Conservation (phyloP, 2,329 filamentous ascomycete species). For the Botrytis cinerea region DNA sequence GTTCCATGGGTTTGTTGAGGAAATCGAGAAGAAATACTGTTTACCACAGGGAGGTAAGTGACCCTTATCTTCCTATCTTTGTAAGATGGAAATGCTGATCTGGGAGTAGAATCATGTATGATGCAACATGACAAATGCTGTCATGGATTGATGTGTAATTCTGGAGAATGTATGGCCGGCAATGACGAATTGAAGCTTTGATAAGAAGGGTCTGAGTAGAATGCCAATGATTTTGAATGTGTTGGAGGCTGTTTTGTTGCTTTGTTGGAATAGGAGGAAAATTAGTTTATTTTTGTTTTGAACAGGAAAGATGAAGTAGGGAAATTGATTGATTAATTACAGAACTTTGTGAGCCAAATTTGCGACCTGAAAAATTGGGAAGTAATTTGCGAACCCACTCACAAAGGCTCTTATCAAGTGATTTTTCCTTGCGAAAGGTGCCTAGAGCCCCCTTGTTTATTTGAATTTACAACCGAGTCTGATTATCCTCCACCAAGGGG, state of each 20-base stretch:
- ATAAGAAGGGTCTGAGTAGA: not conserved
- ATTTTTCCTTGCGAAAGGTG: not conserved
- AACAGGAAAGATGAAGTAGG: not conserved
- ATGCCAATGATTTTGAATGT: not conserved
- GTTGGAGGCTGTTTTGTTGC: not conserved
- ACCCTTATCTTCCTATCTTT: not conserved
- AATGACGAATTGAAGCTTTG: conserved; percentile 4
- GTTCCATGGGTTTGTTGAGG: not conserved
- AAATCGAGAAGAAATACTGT: not conserved
- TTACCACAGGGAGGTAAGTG: not conserved
- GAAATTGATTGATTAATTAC: not conserved
- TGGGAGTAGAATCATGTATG: conserved; percentile 6
- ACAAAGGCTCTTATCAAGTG: not conserved
- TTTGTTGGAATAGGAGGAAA: not conserved
- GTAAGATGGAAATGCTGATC: not conserved
- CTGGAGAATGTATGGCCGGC: not conserved
- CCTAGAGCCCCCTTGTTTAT: not conserved
- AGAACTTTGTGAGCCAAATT: not conserved
- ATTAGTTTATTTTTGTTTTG: not conserved
- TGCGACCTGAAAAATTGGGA: not conserved
- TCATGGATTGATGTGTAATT: conserved; percentile 7
- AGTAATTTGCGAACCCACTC: not conserved
- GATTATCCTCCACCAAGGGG: not conserved
- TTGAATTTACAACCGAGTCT: not conserved
- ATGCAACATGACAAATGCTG: conserved; percentile 13